Percentiles rank a stretch among this genome's conserved stretches.
phyloP scores from a whole-genome alignment of 768 basidiomycete genomes.

The Cantharellus anzutake region DNA sequence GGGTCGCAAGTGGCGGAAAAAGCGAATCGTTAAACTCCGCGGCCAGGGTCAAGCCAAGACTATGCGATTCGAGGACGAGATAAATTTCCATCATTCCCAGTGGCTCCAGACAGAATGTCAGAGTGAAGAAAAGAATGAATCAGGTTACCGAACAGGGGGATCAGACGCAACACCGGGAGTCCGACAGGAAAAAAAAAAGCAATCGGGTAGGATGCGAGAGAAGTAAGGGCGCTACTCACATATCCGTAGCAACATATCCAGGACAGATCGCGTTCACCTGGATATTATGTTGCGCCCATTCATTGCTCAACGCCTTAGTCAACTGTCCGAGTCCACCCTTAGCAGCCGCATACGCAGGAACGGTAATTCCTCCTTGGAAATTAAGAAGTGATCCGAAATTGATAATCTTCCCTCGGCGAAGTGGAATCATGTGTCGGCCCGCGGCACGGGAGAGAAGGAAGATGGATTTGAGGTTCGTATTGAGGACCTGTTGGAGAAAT shows the following conservation, averaged over 20 bases:
- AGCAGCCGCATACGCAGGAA: slow-evolving; percentile 83
- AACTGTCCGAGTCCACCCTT: slow-evolving; percentile 75
- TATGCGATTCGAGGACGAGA: too few species aligned
- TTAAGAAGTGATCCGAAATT: slow-evolving; percentile 45
- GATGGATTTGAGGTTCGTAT: slow-evolving; percentile 73
- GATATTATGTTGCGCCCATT: slow-evolving; percentile 78
- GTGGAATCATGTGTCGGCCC: slow-evolving; percentile 73
- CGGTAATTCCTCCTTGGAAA: slow-evolving; percentile 43
- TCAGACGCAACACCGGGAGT: background rate
- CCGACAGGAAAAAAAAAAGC: too few species aligned
- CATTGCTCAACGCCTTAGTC: slow-evolving; percentile 81
- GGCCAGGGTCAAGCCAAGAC: too few species aligned
- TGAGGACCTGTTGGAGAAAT: slow-evolving; percentile 37
- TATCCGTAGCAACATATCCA: slow-evolving; percentile 79
- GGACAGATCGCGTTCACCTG: slow-evolving; percentile 81
- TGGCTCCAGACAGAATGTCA: background rate
- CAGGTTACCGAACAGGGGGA: background rate
- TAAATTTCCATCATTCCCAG: background rate
- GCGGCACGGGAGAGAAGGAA: slow-evolving; percentile 75
- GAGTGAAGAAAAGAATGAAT: background rate
- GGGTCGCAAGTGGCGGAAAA: too few species aligned
- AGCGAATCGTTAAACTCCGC: too few species aligned
- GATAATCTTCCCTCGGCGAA: slow-evolving; percentile 47
- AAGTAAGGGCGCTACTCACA: slow-evolving; percentile 27
- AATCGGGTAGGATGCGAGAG: slow-evolving; percentile 9